Base-by-base conservation (phyloP, 352 stramenopile genomes). In the Pythium periplocum region DNA sequence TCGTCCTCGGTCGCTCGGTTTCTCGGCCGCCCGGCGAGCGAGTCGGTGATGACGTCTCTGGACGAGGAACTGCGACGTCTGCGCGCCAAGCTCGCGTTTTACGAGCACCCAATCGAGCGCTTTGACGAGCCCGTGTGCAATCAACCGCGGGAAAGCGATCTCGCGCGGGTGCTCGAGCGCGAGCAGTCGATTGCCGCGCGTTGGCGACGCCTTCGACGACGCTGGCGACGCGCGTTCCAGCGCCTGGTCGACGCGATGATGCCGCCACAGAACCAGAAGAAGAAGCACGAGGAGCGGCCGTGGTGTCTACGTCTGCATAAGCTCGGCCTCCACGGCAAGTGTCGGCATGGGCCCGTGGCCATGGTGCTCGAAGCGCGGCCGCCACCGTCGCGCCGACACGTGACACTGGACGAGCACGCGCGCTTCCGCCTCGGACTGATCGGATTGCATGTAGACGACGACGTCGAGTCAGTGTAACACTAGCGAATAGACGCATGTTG, bases 41-140 rank as follows among this genome's bases (percentile, higher is more conserved):
- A 26, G 17, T 26, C 17, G 17, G 8, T 33, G 26, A 55, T 8
- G 4, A 3, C 37, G 17, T 32, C 17, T 6, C 44, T 45, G 48
- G 3, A 17, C 8, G 11, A 31, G 6, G 51, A 59, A 4, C 53
- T 66, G 6, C 6, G 42, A 31, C 53, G 41, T 6, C 48, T 57
- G n/a, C 48, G 49, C 5, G 48, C 38, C 9, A 60, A 53, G 59
- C 42, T 66, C 35, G 52, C 46, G 11, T 66, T 66, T 48, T 66
- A 61, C 38, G 59, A 66, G 37, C 47, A 54, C 32, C 59, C 59
- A 8, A 61, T 66, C 37, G 59, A 48, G 42, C 32, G 17, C 34
- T 66, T 66, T 17, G 41, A 60, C 35, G 41, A 47, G 9, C 47
- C 59, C 8, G 48, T 66, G 35, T 48, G 57, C 34, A 66, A 66